phyloP scores from a whole-genome alignment of 148 eudicot genomes.

The Fallopia convolvulus region DNA sequence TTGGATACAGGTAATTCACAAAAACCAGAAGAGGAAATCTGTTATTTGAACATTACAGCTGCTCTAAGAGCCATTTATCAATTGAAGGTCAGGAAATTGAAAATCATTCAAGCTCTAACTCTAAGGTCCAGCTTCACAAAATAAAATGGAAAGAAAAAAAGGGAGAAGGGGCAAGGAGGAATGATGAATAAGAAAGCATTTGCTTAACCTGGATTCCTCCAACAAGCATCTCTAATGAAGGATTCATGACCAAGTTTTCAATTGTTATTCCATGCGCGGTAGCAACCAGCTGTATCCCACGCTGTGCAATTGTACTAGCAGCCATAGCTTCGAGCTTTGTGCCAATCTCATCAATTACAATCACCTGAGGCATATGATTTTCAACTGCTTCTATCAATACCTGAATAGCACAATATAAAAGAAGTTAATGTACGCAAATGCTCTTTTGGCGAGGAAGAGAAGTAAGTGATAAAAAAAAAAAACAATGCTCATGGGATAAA shows the following conservation, averaged over 20 bases:
- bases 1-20: neutral
- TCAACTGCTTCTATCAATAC: slow-evolving; percentile 97
- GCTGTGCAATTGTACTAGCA: slow-evolving; percentile 96
- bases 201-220: slow-evolving; percentile 83
- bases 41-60: neutral
- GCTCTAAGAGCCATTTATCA: neutral
- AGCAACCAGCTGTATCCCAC: slow-evolving; percentile 98
- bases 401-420: slow-evolving; percentile 26
- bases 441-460: neutral
- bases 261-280: slow-evolving; percentile 98
- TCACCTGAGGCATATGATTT: slow-evolving; percentile 97
- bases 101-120: neutral
- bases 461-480: neutral
- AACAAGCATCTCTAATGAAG: slow-evolving; percentile 93
- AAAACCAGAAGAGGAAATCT: neutral
- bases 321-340: slow-evolving; percentile 97
- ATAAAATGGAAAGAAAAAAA: neutral
- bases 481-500: neutral
- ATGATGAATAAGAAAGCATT: neutral
- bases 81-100: neutral
- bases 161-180: neutral
- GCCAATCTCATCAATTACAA: slow-evolving; percentile 97
- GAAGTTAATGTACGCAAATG: neutral
- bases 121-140: neutral
- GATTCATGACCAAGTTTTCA: slow-evolving; percentile 83